phyloP scores from a whole-genome alignment of 2,329 filamentous ascomycete genomes.

The Aureobasidium sp. region DNA sequence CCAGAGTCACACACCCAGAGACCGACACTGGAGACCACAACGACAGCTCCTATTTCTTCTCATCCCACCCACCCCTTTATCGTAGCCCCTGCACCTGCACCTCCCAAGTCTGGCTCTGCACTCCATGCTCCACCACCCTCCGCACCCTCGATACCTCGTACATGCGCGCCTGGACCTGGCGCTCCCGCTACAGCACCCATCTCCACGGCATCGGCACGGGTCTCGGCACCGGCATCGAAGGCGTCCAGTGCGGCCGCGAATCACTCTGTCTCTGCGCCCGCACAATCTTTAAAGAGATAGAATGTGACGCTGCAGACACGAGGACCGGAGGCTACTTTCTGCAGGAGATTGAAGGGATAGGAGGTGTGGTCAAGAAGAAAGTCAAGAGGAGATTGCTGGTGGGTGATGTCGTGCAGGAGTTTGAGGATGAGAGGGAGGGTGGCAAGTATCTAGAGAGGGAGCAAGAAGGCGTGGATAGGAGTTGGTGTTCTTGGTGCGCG shows the following conservation, averaged over 20 bases:
- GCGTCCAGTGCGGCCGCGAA: slow-evolving; percentile 80
- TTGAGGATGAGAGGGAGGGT: slow-evolving; percentile 65
- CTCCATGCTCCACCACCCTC: slow-evolving; percentile 70
- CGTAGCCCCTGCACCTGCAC: slow-evolving; percentile 53
- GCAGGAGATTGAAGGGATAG: slow-evolving; percentile 88
- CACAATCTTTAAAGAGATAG: slow-evolving; percentile 74
- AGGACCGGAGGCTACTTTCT: slow-evolving; percentile 62
- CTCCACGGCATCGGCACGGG: slow-evolving; percentile 78
- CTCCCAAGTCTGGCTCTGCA: slow-evolving; percentile 73
- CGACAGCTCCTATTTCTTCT: background rate
- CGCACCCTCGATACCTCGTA: slow-evolving; percentile 53
- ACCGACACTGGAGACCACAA: background rate
- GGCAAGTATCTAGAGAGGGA: slow-evolving; percentile 65
- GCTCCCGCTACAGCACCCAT: slow-evolving; percentile 67
- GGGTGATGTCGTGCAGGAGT: slow-evolving; percentile 79
- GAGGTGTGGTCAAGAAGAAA: slow-evolving; percentile 80
- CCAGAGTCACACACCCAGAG: background rate
- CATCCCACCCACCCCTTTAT: background rate
- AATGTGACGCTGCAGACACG: slow-evolving; percentile 56
- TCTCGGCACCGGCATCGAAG: slow-evolving; percentile 80
- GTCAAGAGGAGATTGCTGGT: slow-evolving; percentile 75
- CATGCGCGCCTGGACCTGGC: slow-evolving; percentile 76
- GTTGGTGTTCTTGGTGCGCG: slow-evolving; percentile 91
- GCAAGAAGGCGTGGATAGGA: slow-evolving; percentile 58
- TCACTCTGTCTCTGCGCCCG: slow-evolving; percentile 67